Base-by-base conservation (phyloP, 1,284 basidiomycete genomes). In the Cryptococcus sp. region DNA sequence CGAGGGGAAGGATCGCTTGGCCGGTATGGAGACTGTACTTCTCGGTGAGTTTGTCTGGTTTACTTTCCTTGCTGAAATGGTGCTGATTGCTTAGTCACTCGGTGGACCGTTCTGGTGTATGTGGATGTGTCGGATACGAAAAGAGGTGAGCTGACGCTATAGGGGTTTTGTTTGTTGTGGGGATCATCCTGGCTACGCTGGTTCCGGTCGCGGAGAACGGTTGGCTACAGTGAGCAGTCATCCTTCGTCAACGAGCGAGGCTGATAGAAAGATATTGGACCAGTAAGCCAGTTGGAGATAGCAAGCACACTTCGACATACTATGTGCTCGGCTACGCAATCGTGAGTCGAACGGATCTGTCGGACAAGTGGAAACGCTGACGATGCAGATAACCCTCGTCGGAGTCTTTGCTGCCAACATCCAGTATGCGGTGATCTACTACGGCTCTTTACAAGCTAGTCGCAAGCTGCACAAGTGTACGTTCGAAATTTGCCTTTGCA, bases 1-100 rank as follows among this genome's bases (percentile, higher is more conserved):
- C 88, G 0, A 83, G 56, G n/a, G 92, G 92, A 1, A 80, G 84
- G 34, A 89, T 95, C 48, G 74, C 80, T 41, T 77, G 76, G 53
- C 80, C 83, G 36, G 84, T 95, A 18, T 97, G 92, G 92, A 69
- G 75, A 54, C 80, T 82, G 0, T 95, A 94, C 66, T 74, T 94
- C 63, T 72, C 72, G 45, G 85, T 86, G 0, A 84, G 50, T 50
- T 5, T 10, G 10, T 6, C 4, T 5, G 12, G n/a, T n/a, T n/a
- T n/a, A n/a, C n/a, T n/a, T n/a, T n/a, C n/a, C n/a, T n/a, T n/a
- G 9, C 39, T 2, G 12, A 10, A 19, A 37, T 18, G n/a, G 19
- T 43, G 41, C 46, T 48, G 36, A 48, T 25, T 12, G 7, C 19
- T 26, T 32, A 53, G 54, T 54, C 69, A 3, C 53, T 71, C 4